phyloP scores from a whole-genome alignment of 768 basidiomycete genomes.

The Coprinopsis cinerea region DNA sequence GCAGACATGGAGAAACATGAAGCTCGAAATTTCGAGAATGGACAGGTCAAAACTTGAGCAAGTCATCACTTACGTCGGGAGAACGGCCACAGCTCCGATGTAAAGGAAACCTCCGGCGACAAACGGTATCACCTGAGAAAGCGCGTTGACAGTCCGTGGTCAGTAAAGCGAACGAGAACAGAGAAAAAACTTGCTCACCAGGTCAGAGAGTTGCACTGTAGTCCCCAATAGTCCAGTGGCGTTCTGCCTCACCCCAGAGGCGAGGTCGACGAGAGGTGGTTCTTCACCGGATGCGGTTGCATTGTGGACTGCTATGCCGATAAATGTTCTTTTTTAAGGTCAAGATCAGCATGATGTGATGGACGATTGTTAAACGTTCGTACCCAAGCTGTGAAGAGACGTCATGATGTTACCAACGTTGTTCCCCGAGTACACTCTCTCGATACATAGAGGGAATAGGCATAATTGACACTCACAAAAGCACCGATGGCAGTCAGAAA shows the following conservation, averaged over 20 bases:
- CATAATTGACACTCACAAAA: constrained; percentile 84
- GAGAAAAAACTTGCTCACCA: constrained; percentile 64
- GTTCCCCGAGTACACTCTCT: constrained; percentile 15
- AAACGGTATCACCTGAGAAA: constrained; percentile 72
- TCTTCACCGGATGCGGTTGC: constrained; percentile 48
- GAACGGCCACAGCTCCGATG: constrained; percentile 87
- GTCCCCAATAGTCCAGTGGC: constrained; percentile 81
- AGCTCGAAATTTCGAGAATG: background rate
- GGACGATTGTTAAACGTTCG: constrained; percentile 19
- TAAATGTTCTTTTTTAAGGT: constrained; percentile 57
- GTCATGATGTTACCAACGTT: constrained; percentile 14
- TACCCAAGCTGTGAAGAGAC: constrained; percentile 33
- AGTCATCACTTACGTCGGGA: constrained; percentile 72
- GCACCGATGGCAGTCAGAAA: constrained; percentile 90
- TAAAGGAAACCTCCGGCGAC: constrained; percentile 91
- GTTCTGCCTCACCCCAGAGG: constrained; percentile 70
- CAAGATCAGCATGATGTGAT: constrained; percentile 15
- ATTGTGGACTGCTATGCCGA: constrained; percentile 82
- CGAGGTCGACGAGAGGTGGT: constrained; percentile 49
- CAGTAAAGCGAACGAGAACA: constrained; percentile 4
- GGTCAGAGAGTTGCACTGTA: constrained; percentile 68
- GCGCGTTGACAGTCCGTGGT: constrained; percentile 5
- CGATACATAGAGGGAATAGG: no score
- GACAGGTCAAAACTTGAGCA: background rate
- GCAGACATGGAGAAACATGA: no score